Evolutionary conservation across 2,329 filamentous ascomycete genomes (phyloP), one percentile per base, ranked within the genome.

Genomic region (Ceratocystis diversiconidia): DNA sequence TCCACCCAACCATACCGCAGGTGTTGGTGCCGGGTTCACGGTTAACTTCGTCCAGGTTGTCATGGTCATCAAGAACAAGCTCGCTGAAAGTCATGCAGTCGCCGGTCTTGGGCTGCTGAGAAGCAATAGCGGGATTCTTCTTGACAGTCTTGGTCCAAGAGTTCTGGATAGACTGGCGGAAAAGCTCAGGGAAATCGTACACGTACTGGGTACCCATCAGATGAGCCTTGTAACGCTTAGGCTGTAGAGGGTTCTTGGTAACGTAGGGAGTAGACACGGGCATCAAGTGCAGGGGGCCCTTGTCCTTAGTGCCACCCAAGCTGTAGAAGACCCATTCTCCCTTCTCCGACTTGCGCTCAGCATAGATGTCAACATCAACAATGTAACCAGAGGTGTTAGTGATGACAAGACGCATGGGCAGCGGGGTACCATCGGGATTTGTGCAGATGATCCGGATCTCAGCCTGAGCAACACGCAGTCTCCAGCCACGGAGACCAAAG

Each of bases 151-250:
- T 86, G 73, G 80, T 78, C 94, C 94, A 99, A 77, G 85, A 89
- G 81, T 96, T 96, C 79, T 96, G 91, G 74, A 96, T 90, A 57
- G 94, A 91, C 78, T 97, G 94, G 73, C 94, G 86, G 88, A 99
- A 99, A 61, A 99, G 86, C 82, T 99, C 94, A 36, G 94, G 94
- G 87, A 99, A 99, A 77, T 99, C 94, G 75, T 99, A 99, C 65
- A 97, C 94, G 75, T 96, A 99, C 78, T 99, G 94, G 32, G 94
- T 99, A 69, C 94, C 94, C 92, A 99, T 96, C 69, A 97, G 80
- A 75, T 99, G 94, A 70, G 94, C 94, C 87, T 96, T 96, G 86
- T 99, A 97, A 72, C 94, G 86, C 86, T 97, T 97, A 69, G 94
- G 94, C 79, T 99, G 94, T 68, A 99, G 83, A 81, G 92, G 95